Conservation (phyloP, 2,329 filamentous ascomycete species). For the Phaeosphaeria sp. region DNA sequence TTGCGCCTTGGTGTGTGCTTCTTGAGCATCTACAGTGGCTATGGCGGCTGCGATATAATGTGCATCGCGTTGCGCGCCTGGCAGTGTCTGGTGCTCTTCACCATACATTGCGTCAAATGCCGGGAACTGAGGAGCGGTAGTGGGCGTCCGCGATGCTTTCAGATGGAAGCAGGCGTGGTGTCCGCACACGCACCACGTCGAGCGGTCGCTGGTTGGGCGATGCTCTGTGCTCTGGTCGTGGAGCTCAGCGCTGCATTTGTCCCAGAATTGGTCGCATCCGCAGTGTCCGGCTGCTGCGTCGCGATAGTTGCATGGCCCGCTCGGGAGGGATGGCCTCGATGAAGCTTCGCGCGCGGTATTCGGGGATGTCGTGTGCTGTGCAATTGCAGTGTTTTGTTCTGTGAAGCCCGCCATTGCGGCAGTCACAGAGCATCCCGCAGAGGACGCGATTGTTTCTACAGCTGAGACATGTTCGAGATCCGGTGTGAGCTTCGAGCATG, state of each 20-base stretch:
- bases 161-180: constrained; percentile 66
- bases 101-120: constrained; percentile 18
- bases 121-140: constrained; percentile 10
- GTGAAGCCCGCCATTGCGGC: constrained; percentile 46
- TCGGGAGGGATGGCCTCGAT: constrained; percentile 51
- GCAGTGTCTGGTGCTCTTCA: constrained; percentile 18
- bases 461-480: constrained; percentile 36
- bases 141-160: constrained; percentile 26
- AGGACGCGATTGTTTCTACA: constrained; percentile 35
- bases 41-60: constrained; percentile 8
- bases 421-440: constrained; percentile 41
- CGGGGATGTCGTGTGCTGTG: constrained; percentile 24
- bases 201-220: constrained; percentile 35
- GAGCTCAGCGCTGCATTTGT: constrained; percentile 41
- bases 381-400: constrained; percentile 29
- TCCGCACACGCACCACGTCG: constrained; percentile 60
- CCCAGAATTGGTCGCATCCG: constrained; percentile 63
- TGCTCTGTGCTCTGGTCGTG: constrained; percentile 37
- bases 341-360: constrained; percentile 19
- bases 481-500: constrained; percentile 26
- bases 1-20: constrained; percentile 6
- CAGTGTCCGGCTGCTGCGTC: constrained; percentile 57
- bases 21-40: constrained; percentile 11
- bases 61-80: constrained; percentile 20
- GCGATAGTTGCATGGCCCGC: constrained; percentile 61